Base-by-base conservation (phyloP, 352 stramenopile species). In the Phytophthora tentaculata region DNA sequence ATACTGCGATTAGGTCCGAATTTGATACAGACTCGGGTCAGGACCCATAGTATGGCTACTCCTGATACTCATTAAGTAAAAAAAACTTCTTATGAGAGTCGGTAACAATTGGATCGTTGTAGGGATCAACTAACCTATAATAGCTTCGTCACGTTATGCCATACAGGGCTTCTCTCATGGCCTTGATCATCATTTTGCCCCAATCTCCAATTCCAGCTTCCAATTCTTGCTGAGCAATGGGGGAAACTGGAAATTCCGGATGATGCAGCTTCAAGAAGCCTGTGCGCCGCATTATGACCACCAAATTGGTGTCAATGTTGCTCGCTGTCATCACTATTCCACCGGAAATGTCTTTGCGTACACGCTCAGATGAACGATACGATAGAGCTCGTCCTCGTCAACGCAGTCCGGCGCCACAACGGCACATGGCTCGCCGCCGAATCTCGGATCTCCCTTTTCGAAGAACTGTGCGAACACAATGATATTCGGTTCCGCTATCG, bases 331-430 rank as follows among this genome's bases (percentile, higher is more conserved):
- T 35, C 8, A 77, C 49, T 10, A 80, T 56, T 19, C 35, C 62
- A 0, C 68, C 71, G 0, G 62, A 70, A 26, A 78, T 71, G 44
- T 80, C 72, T 43, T 79, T 76, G 28, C 75, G 75, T 22, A 80
- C n/a, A 6, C 48, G 49, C 13, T 68, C 56, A 0, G 57, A 51
- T 5, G 64, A 5, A 2, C 12, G 32, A 22, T 73, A 83, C 26
- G 75, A 55, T 73, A 69, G 1, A 64, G 20, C 7, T 69, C 60
- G 54, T 73, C 60, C 37, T 73, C 47, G n/a, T 83, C 64, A 16
- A 75, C 61, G 55, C 54, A 79, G 35, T 80, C 68, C 3, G 59
- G 8, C 3, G 26, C 26, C 26, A 32, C 26, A 32, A 32, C 14
- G 2, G 32, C 32, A 10, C 10, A 39, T 14, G 32, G 32, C 2